Percentiles rank a stretch among this genome's conserved stretches.
phyloP scores from a whole-genome alignment of 371 early-diverging fungal species.

The Actinomortierella ambigua region DNA sequence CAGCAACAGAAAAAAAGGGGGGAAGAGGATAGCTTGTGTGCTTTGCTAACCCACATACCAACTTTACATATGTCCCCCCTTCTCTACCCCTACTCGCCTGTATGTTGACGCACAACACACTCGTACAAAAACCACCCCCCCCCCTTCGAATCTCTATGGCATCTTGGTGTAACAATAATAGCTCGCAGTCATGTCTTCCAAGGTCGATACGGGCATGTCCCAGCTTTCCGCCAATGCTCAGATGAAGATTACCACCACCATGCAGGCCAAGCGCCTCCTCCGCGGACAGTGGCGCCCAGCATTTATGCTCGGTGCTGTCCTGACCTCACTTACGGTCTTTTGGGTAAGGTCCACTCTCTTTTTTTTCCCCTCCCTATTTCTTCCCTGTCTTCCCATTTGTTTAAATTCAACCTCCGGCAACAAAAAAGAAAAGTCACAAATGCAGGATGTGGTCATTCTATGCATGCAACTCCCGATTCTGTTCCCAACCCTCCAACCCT shows the following conservation, averaged over 20 bases:
- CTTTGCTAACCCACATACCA: too few relatives aligned
- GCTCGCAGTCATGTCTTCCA: conserved; percentile 36
- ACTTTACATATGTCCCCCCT: too few relatives aligned
- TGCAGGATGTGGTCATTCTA: neutral
- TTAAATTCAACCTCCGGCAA: too few relatives aligned
- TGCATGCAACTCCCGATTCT: too few relatives aligned
- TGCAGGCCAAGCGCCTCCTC: conserved; percentile 43
- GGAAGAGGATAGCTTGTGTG: too few relatives aligned
- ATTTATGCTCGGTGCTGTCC: conserved; percentile 26
- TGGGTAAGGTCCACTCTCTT: conserved; percentile 30
- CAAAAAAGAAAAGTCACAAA: neutral
- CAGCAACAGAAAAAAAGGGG: neutral
- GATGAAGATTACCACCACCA: conserved; percentile 24
- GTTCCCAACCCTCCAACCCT: too few relatives aligned
- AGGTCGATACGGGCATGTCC: conserved; percentile 27
- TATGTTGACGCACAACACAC: too few relatives aligned
- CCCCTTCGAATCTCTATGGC: too few relatives aligned
- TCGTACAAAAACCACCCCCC: too few relatives aligned
- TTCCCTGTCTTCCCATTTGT: neutral
- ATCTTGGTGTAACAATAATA: neutral
- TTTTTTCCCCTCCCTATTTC: too few relatives aligned
- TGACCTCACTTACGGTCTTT: conserved; percentile 25
- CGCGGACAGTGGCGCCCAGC: conserved; percentile 48
- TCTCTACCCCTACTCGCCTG: too few relatives aligned
- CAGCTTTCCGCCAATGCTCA: conserved; percentile 20